Evolutionary conservation across 176 grass and related monocot genomes (phyloP).

Genomic region (Carex littledalei): DNA sequence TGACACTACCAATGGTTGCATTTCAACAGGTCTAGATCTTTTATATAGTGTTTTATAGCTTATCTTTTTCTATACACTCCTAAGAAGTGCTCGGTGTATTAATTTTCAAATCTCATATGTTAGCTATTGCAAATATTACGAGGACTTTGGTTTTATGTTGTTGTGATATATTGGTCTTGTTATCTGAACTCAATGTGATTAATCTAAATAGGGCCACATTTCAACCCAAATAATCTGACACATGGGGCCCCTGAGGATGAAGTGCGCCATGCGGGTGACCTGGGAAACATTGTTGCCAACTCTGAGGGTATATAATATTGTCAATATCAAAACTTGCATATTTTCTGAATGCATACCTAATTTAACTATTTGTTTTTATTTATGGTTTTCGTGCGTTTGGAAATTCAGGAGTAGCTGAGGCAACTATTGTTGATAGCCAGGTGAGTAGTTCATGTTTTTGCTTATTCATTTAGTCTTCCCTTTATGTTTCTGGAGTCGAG

Average conservation of each 20-base stretch:
- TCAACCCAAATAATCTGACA: slow-evolving; percentile 64
- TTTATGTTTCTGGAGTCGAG: background rate
- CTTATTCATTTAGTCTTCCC: background rate
- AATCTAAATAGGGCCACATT: slow-evolving; percentile 63
- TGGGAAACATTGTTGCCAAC: slow-evolving; percentile 87
- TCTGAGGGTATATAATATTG: slow-evolving; percentile 46
- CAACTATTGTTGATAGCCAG: slow-evolving; percentile 80
- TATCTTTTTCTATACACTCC: background rate
- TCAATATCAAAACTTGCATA: slow-evolving; percentile 1
- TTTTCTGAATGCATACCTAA: background rate
- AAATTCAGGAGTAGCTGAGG: slow-evolving; percentile 72
- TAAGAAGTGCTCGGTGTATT: background rate
- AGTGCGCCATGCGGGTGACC: slow-evolving; percentile 80
- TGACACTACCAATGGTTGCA: slow-evolving; percentile 91
- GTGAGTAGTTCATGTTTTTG: slow-evolving; percentile 22
- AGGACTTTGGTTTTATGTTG: background rate
- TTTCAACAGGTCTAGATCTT: slow-evolving; percentile 63
- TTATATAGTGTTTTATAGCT: background rate
- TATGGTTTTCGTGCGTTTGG: slow-evolving; percentile 1
- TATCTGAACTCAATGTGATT: background rate
- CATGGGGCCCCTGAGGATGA: slow-evolving; percentile 80
- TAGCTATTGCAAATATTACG: background rate
- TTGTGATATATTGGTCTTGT: background rate
- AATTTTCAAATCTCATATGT: background rate
- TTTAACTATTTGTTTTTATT: slow-evolving; percentile 23